Evolutionary conservation across 495 filamentous ascomycete genomes (phyloP).

Genomic region (Amniculicola lignicola): DNA sequence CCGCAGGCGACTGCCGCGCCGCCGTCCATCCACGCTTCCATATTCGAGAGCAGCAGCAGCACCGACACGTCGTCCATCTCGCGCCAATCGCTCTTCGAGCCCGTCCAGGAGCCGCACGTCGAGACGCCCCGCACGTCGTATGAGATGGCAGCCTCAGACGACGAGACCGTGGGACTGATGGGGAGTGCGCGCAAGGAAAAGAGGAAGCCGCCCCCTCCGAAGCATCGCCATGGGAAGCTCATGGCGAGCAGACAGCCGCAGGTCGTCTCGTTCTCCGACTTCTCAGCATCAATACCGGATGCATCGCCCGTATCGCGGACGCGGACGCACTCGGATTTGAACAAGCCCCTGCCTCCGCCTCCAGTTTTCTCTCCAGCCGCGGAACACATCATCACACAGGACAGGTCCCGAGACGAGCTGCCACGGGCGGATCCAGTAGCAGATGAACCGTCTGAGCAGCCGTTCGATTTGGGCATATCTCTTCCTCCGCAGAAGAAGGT

Average conservation of each 20-base stretch:
- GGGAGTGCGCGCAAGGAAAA: conserved; percentile 25
- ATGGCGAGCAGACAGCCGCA: conserved; percentile 34
- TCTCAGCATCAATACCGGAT: conserved; percentile 22
- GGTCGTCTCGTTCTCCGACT: conserved; percentile 41
- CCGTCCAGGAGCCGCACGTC: conserved; percentile 33
- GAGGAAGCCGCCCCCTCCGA: conserved; percentile 35
- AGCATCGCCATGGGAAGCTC: conserved; percentile 37
- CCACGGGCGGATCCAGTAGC: background rate
- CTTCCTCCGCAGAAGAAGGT: conserved; percentile 28
- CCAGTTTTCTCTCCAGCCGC: conserved; percentile 8
- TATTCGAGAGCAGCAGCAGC: conserved; percentile 40
- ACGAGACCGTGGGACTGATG: conserved; percentile 36
- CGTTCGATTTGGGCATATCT: background rate
- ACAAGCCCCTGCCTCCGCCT: conserved; percentile 41
- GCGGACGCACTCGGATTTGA: conserved; percentile 38
- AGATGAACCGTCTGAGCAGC: background rate
- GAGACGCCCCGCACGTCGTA: conserved; percentile 41
- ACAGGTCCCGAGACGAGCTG: conserved; percentile 6
- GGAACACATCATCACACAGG: conserved; percentile 23
- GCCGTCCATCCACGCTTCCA: conserved; percentile 1
- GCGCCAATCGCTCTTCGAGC: conserved; percentile 40
- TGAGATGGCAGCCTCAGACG: conserved; percentile 33
- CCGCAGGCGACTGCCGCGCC: conserved; percentile 8
- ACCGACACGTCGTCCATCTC: conserved; percentile 44
- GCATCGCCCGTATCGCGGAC: conserved; percentile 3